Evolutionary conservation across 306 rosid genomes (phyloP).

Genomic region (Ochetophila trinervis): DNA sequence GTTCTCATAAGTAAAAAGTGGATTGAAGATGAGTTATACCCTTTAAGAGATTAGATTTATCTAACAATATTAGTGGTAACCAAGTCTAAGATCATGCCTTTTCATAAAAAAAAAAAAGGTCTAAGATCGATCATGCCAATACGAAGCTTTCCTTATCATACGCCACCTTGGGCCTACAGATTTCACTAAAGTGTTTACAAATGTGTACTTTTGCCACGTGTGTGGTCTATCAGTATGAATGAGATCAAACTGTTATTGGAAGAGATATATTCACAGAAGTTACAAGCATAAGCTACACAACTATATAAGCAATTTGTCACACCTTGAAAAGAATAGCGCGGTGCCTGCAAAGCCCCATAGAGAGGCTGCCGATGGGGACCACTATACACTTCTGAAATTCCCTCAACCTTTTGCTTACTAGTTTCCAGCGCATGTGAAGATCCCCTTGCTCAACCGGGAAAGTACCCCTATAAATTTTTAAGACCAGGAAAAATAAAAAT

Average conservation of each 20-base stretch:
- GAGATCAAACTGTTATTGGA: neutral
- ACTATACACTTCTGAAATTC: slow-evolving; percentile 74
- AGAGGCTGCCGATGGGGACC: slow-evolving; percentile 85
- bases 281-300: neutral
- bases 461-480: slow-evolving; percentile 56
- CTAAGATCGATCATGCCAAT: too few relatives aligned
- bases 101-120: too few relatives aligned
- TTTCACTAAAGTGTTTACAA: too few relatives aligned
- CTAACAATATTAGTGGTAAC: too few relatives aligned
- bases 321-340: slow-evolving; percentile 99
- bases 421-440: slow-evolving; percentile 76
- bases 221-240: neutral
- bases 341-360: slow-evolving; percentile 90
- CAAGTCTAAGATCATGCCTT: too few relatives aligned
- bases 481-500: neutral
- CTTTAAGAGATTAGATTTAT: too few relatives aligned
- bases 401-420: slow-evolving; percentile 77
- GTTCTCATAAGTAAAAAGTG: too few relatives aligned
- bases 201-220: neutral
- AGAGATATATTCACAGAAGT: neutral
- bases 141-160: too few relatives aligned
- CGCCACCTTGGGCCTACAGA: too few relatives aligned
- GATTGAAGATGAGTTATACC: too few relatives aligned
- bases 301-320: slow-evolving; percentile 34
- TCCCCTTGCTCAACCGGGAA: slow-evolving; percentile 84